Conservation (phyloP, 768 basidiomycete genomes). For the Tylopilus felleus region DNA sequence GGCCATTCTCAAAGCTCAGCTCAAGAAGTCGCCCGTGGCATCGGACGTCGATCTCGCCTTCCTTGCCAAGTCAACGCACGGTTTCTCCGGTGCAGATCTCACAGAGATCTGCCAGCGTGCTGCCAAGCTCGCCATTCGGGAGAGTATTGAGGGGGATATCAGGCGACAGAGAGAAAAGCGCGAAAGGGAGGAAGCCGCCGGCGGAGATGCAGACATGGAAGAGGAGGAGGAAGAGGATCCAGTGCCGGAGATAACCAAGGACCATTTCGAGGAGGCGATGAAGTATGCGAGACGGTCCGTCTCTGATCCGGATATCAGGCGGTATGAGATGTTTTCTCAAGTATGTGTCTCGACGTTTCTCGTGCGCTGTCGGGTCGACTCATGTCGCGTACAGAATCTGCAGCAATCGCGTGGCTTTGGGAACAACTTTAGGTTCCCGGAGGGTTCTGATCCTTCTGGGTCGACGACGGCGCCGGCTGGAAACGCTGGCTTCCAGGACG, state of each 20-base stretch:
- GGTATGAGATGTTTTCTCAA: slow-evolving; percentile 98
- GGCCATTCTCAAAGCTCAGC: slow-evolving; percentile 85
- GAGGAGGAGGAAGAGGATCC: slow-evolving; percentile 74
- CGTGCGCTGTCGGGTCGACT: not conserved
- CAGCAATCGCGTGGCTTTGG: slow-evolving; percentile 93
- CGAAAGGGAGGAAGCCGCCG: slow-evolving; percentile 68
- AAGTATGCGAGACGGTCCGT: slow-evolving; percentile 95
- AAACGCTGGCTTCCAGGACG: slow-evolving; percentile 81
- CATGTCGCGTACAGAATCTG: slow-evolving; percentile 52
- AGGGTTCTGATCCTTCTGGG: slow-evolving; percentile 43
- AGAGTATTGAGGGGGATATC: slow-evolving; percentile 92
- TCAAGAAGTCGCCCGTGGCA: slow-evolving; percentile 90
- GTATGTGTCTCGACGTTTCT: slow-evolving; percentile 35
- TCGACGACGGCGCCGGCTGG: slow-evolving; percentile 45
- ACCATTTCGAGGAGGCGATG: slow-evolving; percentile 99
- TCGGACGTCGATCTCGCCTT: slow-evolving; percentile 78
- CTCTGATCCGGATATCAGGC: slow-evolving; percentile 92
- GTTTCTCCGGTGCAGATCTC: slow-evolving; percentile 98
- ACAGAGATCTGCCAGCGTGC: slow-evolving; percentile 99
- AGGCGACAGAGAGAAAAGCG: slow-evolving; percentile 70
- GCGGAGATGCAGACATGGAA: slow-evolving; percentile 72
- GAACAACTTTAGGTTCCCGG: slow-evolving; percentile 98
- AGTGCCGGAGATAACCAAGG: slow-evolving; percentile 83
- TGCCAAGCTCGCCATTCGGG: slow-evolving; percentile 94
- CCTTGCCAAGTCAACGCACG: slow-evolving; percentile 91